phyloP scores from a whole-genome alignment of 2,329 filamentous ascomycete species.

The Didymella keratinophila region DNA sequence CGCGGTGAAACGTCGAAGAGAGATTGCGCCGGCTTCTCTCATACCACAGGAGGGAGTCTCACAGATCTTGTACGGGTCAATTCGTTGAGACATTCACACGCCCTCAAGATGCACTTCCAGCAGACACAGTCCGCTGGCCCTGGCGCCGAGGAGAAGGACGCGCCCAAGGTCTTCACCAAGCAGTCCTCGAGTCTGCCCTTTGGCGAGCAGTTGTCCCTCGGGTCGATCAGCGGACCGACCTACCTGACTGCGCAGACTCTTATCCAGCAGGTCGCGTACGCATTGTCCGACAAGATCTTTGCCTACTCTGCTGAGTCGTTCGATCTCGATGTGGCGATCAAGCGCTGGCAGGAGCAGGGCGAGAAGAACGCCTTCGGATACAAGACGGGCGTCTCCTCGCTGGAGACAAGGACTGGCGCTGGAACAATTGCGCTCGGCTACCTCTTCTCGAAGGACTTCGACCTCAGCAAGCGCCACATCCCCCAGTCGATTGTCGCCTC shows the following conservation, averaged over 20 bases:
- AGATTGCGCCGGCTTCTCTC: constrained; percentile 23
- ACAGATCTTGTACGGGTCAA: constrained; percentile 17
- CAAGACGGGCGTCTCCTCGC: constrained; percentile 75
- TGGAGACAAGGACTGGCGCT: constrained; percentile 89
- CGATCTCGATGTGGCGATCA: constrained; percentile 84
- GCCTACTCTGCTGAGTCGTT: constrained; percentile 95
- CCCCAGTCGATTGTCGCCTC: constrained; percentile 91
- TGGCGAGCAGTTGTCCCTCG: constrained; percentile 60
- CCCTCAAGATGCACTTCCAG: constrained; percentile 49
- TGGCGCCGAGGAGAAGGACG: constrained; percentile 40
- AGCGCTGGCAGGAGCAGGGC: constrained; percentile 73
- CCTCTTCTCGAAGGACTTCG: constrained; percentile 97
- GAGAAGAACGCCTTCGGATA: constrained; percentile 85
- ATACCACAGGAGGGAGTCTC: constrained; percentile 18
- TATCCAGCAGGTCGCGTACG: constrained; percentile 94
- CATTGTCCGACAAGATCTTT: constrained; percentile 96
- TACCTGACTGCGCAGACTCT: constrained; percentile 94
- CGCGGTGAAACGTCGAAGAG: constrained; percentile 27
- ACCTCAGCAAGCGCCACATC: constrained; percentile 86
- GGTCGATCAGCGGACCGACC: constrained; percentile 79
- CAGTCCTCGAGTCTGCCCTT: constrained; percentile 62
- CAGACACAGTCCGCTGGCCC: constrained; percentile 49
- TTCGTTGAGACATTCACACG: constrained; percentile 22
- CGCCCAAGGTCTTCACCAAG: constrained; percentile 48
- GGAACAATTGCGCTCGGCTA: constrained; percentile 93